A percentile compares a stretch with the other conserved stretches of the same genome.
phyloP scores from a whole-genome alignment of 768 basidiomycete species.

The Trichaptum fuscoviolaceum region DNA sequence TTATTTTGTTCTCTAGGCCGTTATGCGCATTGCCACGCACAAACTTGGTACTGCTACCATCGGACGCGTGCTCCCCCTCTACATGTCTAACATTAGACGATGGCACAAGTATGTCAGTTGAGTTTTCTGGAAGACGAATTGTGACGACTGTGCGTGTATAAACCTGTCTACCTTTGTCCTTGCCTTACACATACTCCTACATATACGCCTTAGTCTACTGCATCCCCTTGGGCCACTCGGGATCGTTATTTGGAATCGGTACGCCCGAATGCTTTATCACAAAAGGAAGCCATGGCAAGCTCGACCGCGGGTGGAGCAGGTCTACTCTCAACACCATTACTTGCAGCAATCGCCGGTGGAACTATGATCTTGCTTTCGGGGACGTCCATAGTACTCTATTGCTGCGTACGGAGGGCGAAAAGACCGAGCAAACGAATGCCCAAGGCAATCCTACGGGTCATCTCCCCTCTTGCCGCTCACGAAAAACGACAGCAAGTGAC shows the following conservation, averaged over 20 bases:
- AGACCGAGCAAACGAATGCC: background rate
- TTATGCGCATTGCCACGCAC: too few relatives aligned
- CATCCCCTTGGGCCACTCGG: too few relatives aligned
- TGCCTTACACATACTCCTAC: too few relatives aligned
- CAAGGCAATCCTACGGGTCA: background rate
- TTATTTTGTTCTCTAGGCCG: too few relatives aligned
- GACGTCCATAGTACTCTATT: background rate
- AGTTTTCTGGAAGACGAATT: too few relatives aligned
- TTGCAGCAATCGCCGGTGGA: background rate
- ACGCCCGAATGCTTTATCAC: background rate
- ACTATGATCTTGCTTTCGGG: background rate
- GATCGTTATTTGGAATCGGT: background rate
- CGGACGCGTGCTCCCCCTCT: too few relatives aligned
- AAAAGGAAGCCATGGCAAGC: background rate
- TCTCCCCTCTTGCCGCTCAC: background rate
- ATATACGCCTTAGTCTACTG: too few relatives aligned
- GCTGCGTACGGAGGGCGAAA: background rate
- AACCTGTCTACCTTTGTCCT: too few relatives aligned
- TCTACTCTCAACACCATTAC: background rate
- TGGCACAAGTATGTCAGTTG: too few relatives aligned
- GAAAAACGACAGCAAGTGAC: background rate
- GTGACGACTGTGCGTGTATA: too few relatives aligned
- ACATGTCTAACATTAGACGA: too few relatives aligned
- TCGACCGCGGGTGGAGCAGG: background rate
- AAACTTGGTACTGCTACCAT: too few relatives aligned